Conservation (phyloP, 2,329 filamentous ascomycete genomes). For the Arthrobotrys sinensis region DNA sequence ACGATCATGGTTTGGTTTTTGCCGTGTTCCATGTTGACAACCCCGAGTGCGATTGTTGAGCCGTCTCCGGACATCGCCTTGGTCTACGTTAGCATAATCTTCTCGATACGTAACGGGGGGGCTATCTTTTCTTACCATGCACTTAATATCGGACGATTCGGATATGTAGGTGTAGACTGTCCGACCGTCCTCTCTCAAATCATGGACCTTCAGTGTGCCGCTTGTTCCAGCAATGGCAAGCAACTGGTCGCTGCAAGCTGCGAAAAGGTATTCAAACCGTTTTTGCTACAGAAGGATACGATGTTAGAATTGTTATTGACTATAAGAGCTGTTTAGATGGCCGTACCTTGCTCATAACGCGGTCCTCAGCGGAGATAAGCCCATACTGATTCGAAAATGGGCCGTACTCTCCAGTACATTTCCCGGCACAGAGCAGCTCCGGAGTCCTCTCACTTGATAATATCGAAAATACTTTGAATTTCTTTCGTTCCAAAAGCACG, state of each 20-base stretch:
- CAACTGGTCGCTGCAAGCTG: conserved; percentile 53
- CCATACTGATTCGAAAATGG: conserved; percentile 51
- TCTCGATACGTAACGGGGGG: background rate
- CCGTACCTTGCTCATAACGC: conserved; percentile 58
- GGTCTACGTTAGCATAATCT: conserved; percentile 8
- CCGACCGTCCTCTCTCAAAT: conserved; percentile 48
- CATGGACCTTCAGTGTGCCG: conserved; percentile 58
- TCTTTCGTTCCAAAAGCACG: conserved; percentile 54
- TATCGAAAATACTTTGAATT: conserved; percentile 60
- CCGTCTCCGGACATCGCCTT: conserved; percentile 60
- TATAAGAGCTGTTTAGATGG: no score
- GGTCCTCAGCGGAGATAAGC: conserved; percentile 51
- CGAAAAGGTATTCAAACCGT: conserved; percentile 56
- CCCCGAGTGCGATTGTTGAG: conserved; percentile 50
- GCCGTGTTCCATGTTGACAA: conserved; percentile 60
- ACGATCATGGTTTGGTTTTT: conserved; percentile 60
- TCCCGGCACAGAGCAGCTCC: conserved; percentile 53
- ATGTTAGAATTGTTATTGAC: conserved; percentile 6
- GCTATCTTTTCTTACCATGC: conserved; percentile 42
- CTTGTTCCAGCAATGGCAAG: conserved; percentile 58
- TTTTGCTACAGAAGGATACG: conserved; percentile 32
- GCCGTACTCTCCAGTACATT: conserved; percentile 56
- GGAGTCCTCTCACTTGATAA: conserved; percentile 56
- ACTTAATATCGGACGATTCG: conserved; percentile 60
- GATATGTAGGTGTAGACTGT: conserved; percentile 60